phyloP scores from a whole-genome alignment of 2,329 filamentous ascomycete genomes.

The Hypoxylon sp. region DNA sequence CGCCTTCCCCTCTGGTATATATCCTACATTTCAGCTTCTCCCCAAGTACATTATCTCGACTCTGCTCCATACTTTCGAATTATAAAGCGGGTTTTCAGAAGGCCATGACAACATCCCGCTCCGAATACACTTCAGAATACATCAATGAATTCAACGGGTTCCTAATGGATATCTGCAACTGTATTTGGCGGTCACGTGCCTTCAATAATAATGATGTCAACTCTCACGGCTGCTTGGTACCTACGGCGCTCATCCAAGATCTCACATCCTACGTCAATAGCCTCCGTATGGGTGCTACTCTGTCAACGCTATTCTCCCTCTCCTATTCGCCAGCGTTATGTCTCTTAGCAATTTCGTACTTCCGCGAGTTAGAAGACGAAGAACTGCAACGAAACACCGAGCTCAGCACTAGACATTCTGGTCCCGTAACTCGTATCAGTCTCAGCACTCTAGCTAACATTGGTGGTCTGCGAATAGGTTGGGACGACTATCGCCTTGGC shows the following conservation, averaged over 20 bases:
- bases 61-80: slow-evolving; percentile 76
- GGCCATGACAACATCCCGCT: slow-evolving; percentile 49
- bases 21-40: slow-evolving; percentile 77
- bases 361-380: slow-evolving; percentile 72
- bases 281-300: slow-evolving; percentile 63
- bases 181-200: slow-evolving; percentile 82
- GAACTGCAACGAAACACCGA: slow-evolving; percentile 59
- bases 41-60: slow-evolving; percentile 74
- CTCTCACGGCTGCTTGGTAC: slow-evolving; percentile 69
- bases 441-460: slow-evolving; percentile 73
- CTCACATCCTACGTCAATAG: slow-evolving; percentile 65
- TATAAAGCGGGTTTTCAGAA: slow-evolving; percentile 83
- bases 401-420: slow-evolving; percentile 69
- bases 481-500: slow-evolving; percentile 82
- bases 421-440: slow-evolving; percentile 79
- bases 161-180: slow-evolving; percentile 89
- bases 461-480: slow-evolving; percentile 77
- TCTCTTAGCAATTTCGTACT: slow-evolving; percentile 67
- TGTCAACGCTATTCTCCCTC: slow-evolving; percentile 69
- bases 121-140: slow-evolving; percentile 69
- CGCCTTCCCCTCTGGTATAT: slow-evolving; percentile 78
- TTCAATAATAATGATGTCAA: slow-evolving; percentile 77
- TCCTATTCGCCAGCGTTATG: slow-evolving; percentile 72
- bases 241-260: slow-evolving; percentile 60
- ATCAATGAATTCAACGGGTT: slow-evolving; percentile 84